Evolutionary conservation across 129 eudicot genomes (phyloP), one percentile per base, ranked within the genome.

Genomic region (Erigeron canadensis): DNA sequence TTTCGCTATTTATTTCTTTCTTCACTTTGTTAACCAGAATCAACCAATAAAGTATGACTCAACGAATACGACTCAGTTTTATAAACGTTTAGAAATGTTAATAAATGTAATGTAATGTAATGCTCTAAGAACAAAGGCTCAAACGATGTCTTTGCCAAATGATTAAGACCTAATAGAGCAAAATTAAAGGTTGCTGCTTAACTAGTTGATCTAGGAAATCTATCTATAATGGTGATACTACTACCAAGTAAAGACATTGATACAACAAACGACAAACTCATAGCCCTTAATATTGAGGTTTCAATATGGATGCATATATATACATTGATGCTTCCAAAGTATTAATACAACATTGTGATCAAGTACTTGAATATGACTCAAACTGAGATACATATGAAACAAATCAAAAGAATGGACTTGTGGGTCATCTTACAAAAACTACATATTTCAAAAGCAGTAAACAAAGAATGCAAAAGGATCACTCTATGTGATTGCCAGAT

Each of bases 401-500:
- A 19, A 55, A 56, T 6, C 21, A n/a, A 56, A 55, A 40, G 65
- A 56, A 41, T 21, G 66, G 13, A 71, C 54, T 41, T 40, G 38
- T 70, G 21, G 51, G 39, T 54, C 37, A 21, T 57, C 65, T 41
- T 41, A 40, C 41, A 55, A 39, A 53, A 40, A 39, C 15, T 62
- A 38, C 53, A 8, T 11, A 58, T 4, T 19, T n/a, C 15, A 2
- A 11, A 58, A 4, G 16, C 13, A 11, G 64, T 11, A 53, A 58
- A 39, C 23, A 13, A 60, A 0, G 65, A 16, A 13, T 34, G 44
- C 47, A 21, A 63, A 84, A 63, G 74, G 43, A 74, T 65, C 89
- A 79, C 78, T 78, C 86, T 72, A 39, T 81, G 64, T 39, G 22
- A 8, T 38, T 74, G 67, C 23, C 74, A 51, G 55, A 74, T 22